Percentiles rank a stretch among this genome's conserved stretches.
Conservation (phyloP, 495 filamentous ascomycete genomes). For the Penicillium daleae region DNA sequence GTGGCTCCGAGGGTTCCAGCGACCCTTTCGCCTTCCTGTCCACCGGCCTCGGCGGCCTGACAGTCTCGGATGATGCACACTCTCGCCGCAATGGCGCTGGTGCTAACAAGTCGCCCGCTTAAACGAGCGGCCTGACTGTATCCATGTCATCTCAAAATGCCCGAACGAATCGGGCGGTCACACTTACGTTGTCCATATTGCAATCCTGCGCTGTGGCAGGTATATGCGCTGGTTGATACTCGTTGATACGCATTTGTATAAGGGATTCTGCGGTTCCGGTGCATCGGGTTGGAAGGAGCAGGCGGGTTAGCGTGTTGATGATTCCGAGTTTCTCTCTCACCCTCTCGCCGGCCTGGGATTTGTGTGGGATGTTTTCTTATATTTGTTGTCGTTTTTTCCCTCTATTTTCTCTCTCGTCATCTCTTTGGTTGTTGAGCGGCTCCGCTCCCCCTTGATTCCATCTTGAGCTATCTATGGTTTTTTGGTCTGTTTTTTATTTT, state of each 20-base stretch:
- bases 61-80: slow-evolving; percentile 77
- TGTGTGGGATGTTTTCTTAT: slow-evolving; percentile 34
- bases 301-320: slow-evolving; percentile 52
- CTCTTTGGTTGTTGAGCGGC: slow-evolving; percentile 37
- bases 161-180: slow-evolving; percentile 28
- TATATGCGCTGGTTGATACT: slow-evolving; percentile 66
- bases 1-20: slow-evolving; percentile 61
- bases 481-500: slow-evolving; percentile 39
- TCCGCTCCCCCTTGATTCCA: slow-evolving; percentile 40
- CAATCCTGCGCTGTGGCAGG: slow-evolving; percentile 45
- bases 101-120: slow-evolving; percentile 54
- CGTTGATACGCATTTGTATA: slow-evolving; percentile 59
- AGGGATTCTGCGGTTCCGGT: slow-evolving; percentile 55
- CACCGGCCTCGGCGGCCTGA: slow-evolving; percentile 75
- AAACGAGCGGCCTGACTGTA: slow-evolving; percentile 28
- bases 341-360: slow-evolving; percentile 35
- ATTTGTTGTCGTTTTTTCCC: slow-evolving; percentile 35
- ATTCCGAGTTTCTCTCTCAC: slow-evolving; percentile 37
- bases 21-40: slow-evolving; percentile 93
- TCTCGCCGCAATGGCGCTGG: slow-evolving; percentile 74
- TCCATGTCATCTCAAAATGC: slow-evolving; percentile 27
- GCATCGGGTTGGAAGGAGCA: slow-evolving; percentile 57
- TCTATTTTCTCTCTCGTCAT: not conserved
- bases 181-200: slow-evolving; percentile 48
- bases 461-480: slow-evolving; percentile 40